phyloP scores from a whole-genome alignment of 2,329 filamentous ascomycete species.

The Fusarium algeriense region DNA sequence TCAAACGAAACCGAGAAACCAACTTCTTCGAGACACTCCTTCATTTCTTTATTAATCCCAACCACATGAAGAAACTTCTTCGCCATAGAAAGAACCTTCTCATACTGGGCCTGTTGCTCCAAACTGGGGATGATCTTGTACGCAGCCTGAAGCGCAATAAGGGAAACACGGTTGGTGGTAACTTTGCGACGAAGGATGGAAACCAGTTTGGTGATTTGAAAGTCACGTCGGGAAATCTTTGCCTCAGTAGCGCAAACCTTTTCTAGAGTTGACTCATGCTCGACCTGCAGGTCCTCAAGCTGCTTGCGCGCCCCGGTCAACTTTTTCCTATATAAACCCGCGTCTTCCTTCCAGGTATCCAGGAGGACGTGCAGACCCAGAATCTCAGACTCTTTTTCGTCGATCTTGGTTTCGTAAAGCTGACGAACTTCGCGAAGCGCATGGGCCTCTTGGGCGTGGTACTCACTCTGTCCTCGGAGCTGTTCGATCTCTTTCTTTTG shows the following conservation, averaged over 20 bases:
- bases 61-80: neutral
- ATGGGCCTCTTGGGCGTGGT: neutral
- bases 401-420: neutral
- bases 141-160: constrained; percentile 14
- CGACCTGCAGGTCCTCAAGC: neutral
- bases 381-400: neutral
- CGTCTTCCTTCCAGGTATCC: constrained; percentile 1
- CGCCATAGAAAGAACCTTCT: neutral
- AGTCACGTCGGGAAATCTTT: neutral
- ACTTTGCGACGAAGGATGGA: constrained; percentile 6
- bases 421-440: neutral
- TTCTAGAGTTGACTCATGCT: neutral
- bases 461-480: neutral
- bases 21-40: neutral
- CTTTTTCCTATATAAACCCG: neutral
- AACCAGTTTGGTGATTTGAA: constrained; percentile 5
- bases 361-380: neutral
- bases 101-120: neutral
- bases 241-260: neutral
- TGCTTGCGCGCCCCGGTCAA: neutral
- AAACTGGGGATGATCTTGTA: constrained; percentile 7
- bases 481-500: constrained; percentile 11
- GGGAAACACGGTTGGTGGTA: neutral
- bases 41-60: constrained; percentile 5
- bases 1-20: neutral